phyloP scores from a whole-genome alignment of 1,284 basidiomycete genomes.

The Sutorius eximius region DNA sequence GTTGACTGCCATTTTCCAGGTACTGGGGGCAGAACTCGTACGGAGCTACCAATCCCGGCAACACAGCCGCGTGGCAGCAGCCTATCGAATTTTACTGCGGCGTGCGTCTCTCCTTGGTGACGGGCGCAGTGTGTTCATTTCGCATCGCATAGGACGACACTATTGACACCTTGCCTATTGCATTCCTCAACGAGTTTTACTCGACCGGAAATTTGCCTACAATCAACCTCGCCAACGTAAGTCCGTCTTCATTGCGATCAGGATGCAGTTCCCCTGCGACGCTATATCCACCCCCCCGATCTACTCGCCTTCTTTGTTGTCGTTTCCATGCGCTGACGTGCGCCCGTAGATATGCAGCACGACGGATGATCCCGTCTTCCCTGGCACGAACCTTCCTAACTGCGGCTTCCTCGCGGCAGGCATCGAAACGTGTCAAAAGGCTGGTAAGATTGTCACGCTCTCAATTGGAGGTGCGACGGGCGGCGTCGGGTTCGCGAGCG shows the following conservation, averaged over 20 bases:
- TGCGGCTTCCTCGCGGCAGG: constrained; percentile 55
- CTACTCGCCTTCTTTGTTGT: not conserved
- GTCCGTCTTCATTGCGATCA: constrained; percentile 10
- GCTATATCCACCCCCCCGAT: constrained; percentile 1
- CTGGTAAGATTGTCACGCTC: constrained; percentile 65
- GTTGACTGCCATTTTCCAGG: constrained; percentile 5
- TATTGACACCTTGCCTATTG: constrained; percentile 48
- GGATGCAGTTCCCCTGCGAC: not conserved
- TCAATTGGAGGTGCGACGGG: constrained; percentile 65
- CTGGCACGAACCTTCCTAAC: constrained; percentile 56
- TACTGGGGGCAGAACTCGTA: constrained; percentile 36
- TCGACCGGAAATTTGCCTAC: constrained; percentile 54
- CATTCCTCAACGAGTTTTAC: constrained; percentile 61
- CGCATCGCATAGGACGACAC: constrained; percentile 13
- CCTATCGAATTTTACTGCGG: constrained; percentile 31
- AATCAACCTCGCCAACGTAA: constrained; percentile 60
- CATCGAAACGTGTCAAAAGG: constrained; percentile 60
- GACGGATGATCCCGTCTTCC: constrained; percentile 41
- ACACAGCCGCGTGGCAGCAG: constrained; percentile 28
- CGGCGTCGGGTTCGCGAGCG: constrained; percentile 50
- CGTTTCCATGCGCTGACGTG: not conserved
- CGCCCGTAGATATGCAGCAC: constrained; percentile 50
- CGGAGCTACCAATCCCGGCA: constrained; percentile 17
- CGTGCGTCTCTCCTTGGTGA: constrained; percentile 14
- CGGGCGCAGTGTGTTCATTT: not conserved